Base-by-base conservation (phyloP, 2,329 filamentous ascomycete species). In the Fusarium proliferatum region DNA sequence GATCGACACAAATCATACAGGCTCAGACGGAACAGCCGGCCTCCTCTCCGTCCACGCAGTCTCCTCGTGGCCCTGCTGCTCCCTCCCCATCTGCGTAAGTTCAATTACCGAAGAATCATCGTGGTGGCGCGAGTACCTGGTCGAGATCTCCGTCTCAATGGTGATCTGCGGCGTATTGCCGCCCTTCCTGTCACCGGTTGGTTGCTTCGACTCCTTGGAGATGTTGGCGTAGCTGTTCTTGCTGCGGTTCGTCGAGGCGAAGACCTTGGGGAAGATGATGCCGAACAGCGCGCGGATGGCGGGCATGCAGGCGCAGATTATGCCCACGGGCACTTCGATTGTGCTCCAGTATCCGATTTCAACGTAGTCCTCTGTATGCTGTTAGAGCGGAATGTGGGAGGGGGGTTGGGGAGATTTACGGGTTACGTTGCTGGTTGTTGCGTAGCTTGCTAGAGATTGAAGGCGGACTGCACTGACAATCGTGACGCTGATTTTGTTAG, bases 291-390 rank as follows among this genome's bases (percentile, higher is more conserved):
- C 67, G 23, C 73, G 70, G 13, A 76, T 76, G 30, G 73, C 61
- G 0, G 79, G 79, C 76, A 81, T 77, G 58, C 78, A 79, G 17
- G 77, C 75, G 63, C 79, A 80, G 16, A 80, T 73, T 21, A 81
- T 78, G 53, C 78, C 75, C 6, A 78, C 76, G 38, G 76, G 77
- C 11, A 80, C 74, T 67, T 81, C 79, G 12, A 81, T 75, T 3
- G 69, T 74, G 52, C 78, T 79, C 79, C 79, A 80, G 42, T 76
- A 77, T 1, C 74, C 73, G 13, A 75, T 61, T 12, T 74, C 74
- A 4, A 71, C 74, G 4, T 79, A 71, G 33, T 80, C 78, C 70
- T 76, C 75, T 77, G 53, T 10, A 30, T 16, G 21, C 5, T 39
- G 17, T 69, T 23, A 69, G 65, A 34, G 4, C 6, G 28, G 23